Evolutionary conservation across 1,284 basidiomycete species (phyloP).

Genomic region (Coniferiporia sulphurascens): DNA sequence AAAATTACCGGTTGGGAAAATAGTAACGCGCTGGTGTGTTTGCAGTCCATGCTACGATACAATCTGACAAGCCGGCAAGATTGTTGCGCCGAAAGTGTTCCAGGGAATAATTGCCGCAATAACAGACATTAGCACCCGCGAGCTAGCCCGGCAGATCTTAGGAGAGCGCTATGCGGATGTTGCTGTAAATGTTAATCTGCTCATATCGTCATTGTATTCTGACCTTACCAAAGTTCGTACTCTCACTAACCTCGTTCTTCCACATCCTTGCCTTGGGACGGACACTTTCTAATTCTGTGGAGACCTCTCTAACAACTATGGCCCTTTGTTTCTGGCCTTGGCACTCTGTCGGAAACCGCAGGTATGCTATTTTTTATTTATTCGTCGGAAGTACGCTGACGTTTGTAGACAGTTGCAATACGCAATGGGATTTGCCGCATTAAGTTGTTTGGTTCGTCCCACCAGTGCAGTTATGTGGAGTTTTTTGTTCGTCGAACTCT

Average conservation of each 20-base stretch:
- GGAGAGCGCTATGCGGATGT: conserved; percentile 55
- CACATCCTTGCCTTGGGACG: conserved; percentile 81
- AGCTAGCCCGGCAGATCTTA: conserved; percentile 56
- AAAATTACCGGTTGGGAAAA: conserved; percentile 51
- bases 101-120: conserved; percentile 78
- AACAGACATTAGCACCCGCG: conserved; percentile 74
- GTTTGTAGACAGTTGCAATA: conserved; percentile 5
- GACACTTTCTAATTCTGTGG: conserved; percentile 90
- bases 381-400: background rate
- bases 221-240: conserved; percentile 53
- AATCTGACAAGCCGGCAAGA: conserved; percentile 33
- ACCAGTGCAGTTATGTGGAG: conserved; percentile 87
- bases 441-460: conserved; percentile 79
- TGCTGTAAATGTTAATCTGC: conserved; percentile 48
- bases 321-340: conserved; percentile 82
- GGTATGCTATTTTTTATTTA: background rate
- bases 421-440: conserved; percentile 47
- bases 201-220: background rate
- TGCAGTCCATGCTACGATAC: conserved; percentile 6
- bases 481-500: conserved; percentile 54
- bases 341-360: conserved; percentile 32
- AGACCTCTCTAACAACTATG: conserved; percentile 79
- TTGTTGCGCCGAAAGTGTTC: conserved; percentile 68
- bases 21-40: conserved; percentile 48
- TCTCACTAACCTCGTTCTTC: conserved; percentile 87